phyloP scores from a whole-genome alignment of 2,329 filamentous ascomycete genomes.

The Alternaria gansuensis region DNA sequence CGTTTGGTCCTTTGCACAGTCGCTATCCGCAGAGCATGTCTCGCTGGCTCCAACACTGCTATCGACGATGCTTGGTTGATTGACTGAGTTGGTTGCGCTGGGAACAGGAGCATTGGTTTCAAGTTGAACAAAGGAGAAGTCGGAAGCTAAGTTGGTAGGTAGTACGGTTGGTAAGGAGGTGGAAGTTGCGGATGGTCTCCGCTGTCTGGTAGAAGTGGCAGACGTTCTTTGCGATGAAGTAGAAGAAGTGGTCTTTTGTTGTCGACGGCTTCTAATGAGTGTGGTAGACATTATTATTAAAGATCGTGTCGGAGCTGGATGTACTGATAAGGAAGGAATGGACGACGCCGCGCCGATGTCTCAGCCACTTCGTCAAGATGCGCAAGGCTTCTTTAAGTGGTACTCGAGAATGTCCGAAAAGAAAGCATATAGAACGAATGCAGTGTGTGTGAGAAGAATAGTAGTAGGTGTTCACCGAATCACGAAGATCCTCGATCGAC shows the following conservation, averaged over 20 bases:
- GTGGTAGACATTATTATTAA: constrained; percentile 46
- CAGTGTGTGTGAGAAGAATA: constrained; percentile 22
- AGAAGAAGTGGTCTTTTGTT: constrained; percentile 15
- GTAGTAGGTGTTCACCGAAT: constrained; percentile 18
- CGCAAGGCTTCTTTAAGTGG: constrained; percentile 16
- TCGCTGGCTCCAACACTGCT: constrained; percentile 23
- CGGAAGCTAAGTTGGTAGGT: constrained; percentile 12
- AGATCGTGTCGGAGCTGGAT: constrained; percentile 6
- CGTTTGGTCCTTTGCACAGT: constrained; percentile 39
- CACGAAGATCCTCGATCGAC: constrained; percentile 28
- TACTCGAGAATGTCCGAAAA: constrained; percentile 8
- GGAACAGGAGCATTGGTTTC: constrained; percentile 24
- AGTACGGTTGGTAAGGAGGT: constrained; percentile 14
- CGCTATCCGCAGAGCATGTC: constrained; percentile 32
- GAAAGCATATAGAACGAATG: constrained; percentile 28
- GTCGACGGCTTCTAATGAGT: constrained; percentile 17
- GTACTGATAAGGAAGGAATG: constrained; percentile 13
- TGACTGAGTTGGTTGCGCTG: background rate
- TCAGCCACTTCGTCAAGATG: constrained; percentile 13
- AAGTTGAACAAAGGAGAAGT: constrained; percentile 22
- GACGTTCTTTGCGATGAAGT: constrained; percentile 18
- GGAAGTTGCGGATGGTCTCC: constrained; percentile 1
- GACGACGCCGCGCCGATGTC: constrained; percentile 15
- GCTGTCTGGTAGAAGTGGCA: constrained; percentile 13
- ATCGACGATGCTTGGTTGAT: constrained; percentile 3